A percentile compares a stretch with the other conserved stretches of the same genome.
Evolutionary conservation across 139 green algal genomes (phyloP).

Genomic region (Pleodorina starrii): DNA sequence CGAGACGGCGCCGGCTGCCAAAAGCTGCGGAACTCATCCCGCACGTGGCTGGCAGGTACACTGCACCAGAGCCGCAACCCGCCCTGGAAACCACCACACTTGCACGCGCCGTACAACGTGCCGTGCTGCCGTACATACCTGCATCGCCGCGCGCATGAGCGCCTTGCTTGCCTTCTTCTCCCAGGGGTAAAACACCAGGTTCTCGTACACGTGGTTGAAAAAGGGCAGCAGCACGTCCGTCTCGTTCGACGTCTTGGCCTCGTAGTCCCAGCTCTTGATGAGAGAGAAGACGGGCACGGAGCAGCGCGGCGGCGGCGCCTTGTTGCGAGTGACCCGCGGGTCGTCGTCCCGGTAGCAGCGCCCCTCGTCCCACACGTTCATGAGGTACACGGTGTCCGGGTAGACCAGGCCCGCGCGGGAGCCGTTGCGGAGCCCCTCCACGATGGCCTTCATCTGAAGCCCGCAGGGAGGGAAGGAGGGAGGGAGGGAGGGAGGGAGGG

Average conservation of each 20-base stretch:
- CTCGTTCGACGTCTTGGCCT: not conserved
- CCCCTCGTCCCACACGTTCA: conserved; percentile 54
- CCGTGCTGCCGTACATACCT: no score
- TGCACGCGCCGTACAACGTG: no score
- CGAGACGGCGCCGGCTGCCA: no score
- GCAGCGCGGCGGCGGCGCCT: not conserved
- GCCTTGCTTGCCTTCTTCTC: conserved; percentile 55
- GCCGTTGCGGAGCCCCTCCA: conserved; percentile 16
- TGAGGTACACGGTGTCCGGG: conserved; percentile 18
- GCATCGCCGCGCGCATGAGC: conserved; percentile 60
- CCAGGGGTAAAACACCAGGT: conserved; percentile 48
- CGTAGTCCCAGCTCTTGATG: conserved; percentile 52
- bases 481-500: no score
- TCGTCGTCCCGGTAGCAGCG: conserved; percentile 3
- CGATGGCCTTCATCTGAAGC: conserved; percentile 25
- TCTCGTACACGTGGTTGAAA: conserved; percentile 64
- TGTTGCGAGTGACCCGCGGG: not conserved
- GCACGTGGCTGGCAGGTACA: no score
- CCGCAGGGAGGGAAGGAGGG: not conserved
- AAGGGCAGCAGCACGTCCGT: conserved; percentile 61
- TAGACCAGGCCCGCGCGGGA: not conserved
- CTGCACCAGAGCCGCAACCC: no score
- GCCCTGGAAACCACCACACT: no score
- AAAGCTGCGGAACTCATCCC: no score
- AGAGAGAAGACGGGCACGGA: conserved; percentile 43